A percentile compares a stretch with the other conserved stretches of the same genome.
phyloP scores from a whole-genome alignment of 2,329 filamentous ascomycete genomes.

The Rhexocercosporidium sp. region DNA sequence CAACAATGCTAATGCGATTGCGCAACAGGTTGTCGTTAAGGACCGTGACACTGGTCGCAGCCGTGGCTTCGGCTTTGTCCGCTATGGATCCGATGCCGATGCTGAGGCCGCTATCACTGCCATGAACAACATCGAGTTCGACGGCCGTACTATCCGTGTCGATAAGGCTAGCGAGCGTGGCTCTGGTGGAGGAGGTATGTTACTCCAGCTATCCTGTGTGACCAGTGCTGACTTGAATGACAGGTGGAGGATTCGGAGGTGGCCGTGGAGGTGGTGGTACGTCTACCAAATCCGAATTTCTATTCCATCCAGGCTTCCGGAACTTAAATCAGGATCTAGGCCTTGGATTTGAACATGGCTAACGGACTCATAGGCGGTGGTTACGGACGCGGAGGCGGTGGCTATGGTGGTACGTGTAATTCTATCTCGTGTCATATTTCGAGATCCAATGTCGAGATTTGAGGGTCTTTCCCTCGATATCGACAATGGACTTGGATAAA shows the following conservation, averaged over 20 bases:
- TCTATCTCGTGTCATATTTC: neutral
- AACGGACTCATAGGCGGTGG: constrained; percentile 21
- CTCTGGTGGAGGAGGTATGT: constrained; percentile 52
- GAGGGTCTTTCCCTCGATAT: too few species aligned
- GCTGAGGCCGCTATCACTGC: constrained; percentile 76
- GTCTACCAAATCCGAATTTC: neutral
- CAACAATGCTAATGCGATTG: constrained; percentile 30
- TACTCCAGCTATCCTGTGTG: neutral
- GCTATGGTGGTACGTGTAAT: constrained; percentile 23
- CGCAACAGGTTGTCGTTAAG: constrained; percentile 86
- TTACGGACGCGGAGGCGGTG: constrained; percentile 44
- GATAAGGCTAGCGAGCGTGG: constrained; percentile 83
- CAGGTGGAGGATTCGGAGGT: constrained; percentile 47
- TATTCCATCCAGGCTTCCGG: neutral
- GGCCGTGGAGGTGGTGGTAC: constrained; percentile 40
- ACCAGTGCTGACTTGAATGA: neutral
- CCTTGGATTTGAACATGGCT: neutral
- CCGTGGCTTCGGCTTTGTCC: constrained; percentile 96
- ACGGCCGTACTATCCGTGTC: constrained; percentile 91
- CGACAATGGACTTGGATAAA: neutral
- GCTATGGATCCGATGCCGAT: constrained; percentile 78
- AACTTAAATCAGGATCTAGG: neutral
- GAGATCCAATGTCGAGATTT: neutral
- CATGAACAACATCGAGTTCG: constrained; percentile 96
- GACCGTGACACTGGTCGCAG: constrained; percentile 96